These are phyloP conservation scores for Saccharomyces kudriavzevii DNA, from an alignment of 805 yeast species.

Conservation along the genomic window DNA sequence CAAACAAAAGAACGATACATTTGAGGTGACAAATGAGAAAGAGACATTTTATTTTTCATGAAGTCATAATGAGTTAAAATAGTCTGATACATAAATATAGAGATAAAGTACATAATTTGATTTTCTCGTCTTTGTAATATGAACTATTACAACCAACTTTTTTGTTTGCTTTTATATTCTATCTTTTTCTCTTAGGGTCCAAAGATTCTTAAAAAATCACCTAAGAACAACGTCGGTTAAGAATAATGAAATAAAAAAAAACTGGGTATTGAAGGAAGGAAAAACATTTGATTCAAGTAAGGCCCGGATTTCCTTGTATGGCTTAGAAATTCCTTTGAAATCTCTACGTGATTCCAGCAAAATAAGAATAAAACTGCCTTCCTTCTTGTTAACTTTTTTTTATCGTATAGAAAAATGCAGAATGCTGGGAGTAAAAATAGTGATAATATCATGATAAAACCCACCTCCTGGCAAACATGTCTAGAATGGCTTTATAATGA, in stretches of 20 bases:
- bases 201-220: neutral
- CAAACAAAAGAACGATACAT: neutral
- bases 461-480: conserved; percentile 49
- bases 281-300: neutral
- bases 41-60: neutral
- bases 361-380: neutral
- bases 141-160: neutral
- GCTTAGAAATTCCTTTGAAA: neutral
- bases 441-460: neutral
- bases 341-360: neutral
- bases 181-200: neutral
- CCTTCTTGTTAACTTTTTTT: neutral
- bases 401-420: neutral
- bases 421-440: neutral
- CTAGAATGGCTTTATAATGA: conserved; percentile 72
- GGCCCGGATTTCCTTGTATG: neutral
- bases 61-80: neutral
- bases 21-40: too few species aligned
- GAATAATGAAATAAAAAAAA: neutral
- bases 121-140: neutral
- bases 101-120: neutral
- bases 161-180: neutral
- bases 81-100: neutral
- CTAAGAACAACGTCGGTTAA: neutral
- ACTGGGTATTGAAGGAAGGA: neutral